A percentile compares a stretch with the other conserved stretches of the same genome.
phyloP scores from a whole-genome alignment of 2,329 filamentous ascomycete species.

The Coccinonectria pachysandricola region DNA sequence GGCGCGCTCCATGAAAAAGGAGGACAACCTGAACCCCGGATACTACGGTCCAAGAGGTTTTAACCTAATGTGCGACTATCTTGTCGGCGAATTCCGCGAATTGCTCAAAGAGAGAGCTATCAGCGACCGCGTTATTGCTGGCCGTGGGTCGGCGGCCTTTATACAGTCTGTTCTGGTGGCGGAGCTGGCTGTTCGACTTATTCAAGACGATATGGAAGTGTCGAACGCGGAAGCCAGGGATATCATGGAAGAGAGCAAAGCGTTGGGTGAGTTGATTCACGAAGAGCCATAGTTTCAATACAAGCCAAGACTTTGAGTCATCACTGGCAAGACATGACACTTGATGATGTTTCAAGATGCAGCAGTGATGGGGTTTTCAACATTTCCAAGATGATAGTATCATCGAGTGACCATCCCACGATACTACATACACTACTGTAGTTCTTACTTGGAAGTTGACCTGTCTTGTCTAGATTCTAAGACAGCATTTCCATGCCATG shows the following conservation, averaged over 20 bases:
- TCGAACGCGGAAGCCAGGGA: slow-evolving; percentile 32
- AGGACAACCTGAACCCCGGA: slow-evolving; percentile 54
- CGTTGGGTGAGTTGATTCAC: slow-evolving; percentile 57
- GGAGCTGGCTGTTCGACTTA: slow-evolving; percentile 48
- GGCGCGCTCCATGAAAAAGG: slow-evolving; percentile 48
- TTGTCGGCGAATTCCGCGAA: slow-evolving; percentile 50
- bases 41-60: slow-evolving; percentile 76
- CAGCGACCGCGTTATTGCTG: slow-evolving; percentile 55
- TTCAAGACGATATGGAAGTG: slow-evolving; percentile 46
- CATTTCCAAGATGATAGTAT: no score
- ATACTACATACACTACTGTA: no score
- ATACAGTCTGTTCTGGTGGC: slow-evolving; percentile 70
- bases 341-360: no score
- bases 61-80: slow-evolving; percentile 58
- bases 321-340: no score
- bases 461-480: slow-evolving; percentile 14
- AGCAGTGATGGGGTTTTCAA: no score
- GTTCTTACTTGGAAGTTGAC: no score
- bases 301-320: no score
- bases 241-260: slow-evolving; percentile 56
- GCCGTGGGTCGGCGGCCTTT: slow-evolving; percentile 56
- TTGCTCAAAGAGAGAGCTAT: slow-evolving; percentile 52
- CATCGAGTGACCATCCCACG: no score
- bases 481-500: slow-evolving; percentile 18
- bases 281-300: slow-evolving; percentile 48